Base-by-base conservation (phyloP, 2,329 filamentous ascomycete genomes). In the Hyphodiscus sp. region DNA sequence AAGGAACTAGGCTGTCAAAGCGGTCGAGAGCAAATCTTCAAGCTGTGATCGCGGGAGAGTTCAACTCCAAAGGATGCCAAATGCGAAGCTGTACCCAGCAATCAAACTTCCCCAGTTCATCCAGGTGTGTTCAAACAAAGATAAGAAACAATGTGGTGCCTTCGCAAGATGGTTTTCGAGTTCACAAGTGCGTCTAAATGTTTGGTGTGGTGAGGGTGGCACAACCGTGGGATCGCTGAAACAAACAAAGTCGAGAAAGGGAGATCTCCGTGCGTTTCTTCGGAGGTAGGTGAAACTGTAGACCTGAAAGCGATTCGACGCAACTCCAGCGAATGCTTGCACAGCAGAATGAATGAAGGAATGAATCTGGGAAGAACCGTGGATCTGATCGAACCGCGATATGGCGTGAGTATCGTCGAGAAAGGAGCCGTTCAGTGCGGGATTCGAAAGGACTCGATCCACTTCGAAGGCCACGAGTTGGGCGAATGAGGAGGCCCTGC, bases 1-100 rank as follows among this genome's bases (percentile, higher is more conserved):
- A 49, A 50, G 50, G 57, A 58, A 57, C 51, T 51, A 57, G 59
- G 59, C 58, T 63, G 46, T 62, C 61, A 61, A 62, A 64, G 62
- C 62, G 47, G 55, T 62, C 49, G 57, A 55, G 52, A 43, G 41
- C 47, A 47, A 51, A 45, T 54, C 44, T 47, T 30, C 30, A 33
- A 50, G 53, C 43, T 41, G 47, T 26, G 19, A 18, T 45, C 19
- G 15, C 45, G 49, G 47, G 51, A 55, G 53, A 56, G 57, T 33
- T 61, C 58, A 57, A 60, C 45, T 60, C 56, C 19, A 56, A 50
- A 52, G 56, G 47, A 54, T 30, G 44, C 47, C 41, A 46, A 13
- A n/a, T 4, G 33, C 4, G 33, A 38, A 15, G 33, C 33, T 38
- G 33, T 38, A 13, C 13, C 46, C 47, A 8, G 42, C 49, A 46